Evolutionary conservation across 2,329 filamentous ascomycete species (phyloP).

Genomic region (Coniochaeta prunicola): DNA sequence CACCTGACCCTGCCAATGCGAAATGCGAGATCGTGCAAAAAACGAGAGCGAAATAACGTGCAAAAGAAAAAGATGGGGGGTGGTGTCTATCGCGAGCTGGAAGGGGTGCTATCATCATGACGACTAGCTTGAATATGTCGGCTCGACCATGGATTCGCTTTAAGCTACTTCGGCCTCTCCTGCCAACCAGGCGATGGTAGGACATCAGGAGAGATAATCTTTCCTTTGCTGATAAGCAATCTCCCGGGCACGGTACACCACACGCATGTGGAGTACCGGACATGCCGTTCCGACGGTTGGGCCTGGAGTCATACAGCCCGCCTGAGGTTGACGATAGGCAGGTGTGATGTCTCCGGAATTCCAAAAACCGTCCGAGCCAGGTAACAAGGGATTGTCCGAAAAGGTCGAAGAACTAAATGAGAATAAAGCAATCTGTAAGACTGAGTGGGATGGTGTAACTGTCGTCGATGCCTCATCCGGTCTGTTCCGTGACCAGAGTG

Average conservation of each 20-base stretch:
- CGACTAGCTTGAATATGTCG: constrained; percentile 15
- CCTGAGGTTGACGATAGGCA: background rate
- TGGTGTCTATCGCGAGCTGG: background rate
- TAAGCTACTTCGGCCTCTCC: background rate
- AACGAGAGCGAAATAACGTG: constrained; percentile 2
- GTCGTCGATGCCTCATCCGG: constrained; percentile 1
- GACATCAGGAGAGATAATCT: background rate
- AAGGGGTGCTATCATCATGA: constrained; percentile 16
- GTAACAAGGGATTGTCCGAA: constrained; percentile 3
- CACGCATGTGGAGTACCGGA: constrained; percentile 23
- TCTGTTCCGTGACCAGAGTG: background rate
- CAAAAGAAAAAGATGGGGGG: background rate
- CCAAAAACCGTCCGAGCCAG: constrained; percentile 14
- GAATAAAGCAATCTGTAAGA: constrained; percentile 17
- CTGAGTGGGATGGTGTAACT: constrained; percentile 1
- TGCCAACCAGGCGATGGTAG: background rate
- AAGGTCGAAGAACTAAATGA: constrained; percentile 15
- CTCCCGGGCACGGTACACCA: constrained; percentile 18
- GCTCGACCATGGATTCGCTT: constrained; percentile 5
- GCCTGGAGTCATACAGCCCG: background rate
- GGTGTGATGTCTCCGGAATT: background rate
- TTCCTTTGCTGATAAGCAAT: background rate
- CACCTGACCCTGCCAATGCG: constrained; percentile 16
- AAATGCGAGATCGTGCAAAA: constrained; percentile 13
- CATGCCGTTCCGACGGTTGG: constrained; percentile 29